Conservation (phyloP, 306 rosid species). For the Cucumis hystrix region DNA sequence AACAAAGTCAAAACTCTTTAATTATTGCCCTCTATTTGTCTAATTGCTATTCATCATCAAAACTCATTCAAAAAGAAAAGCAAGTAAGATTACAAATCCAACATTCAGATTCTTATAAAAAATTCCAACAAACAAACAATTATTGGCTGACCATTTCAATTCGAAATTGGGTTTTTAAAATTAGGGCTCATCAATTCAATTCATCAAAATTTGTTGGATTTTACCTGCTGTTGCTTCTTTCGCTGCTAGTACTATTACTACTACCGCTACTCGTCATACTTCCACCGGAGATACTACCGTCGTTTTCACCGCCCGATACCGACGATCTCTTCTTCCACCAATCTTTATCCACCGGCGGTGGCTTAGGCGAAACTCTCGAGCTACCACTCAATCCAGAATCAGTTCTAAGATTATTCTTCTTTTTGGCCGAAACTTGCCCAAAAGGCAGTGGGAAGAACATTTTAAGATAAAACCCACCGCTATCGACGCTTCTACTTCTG, state of each 20-base stretch:
- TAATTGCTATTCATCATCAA: too few relatives aligned
- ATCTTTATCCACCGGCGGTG: slow-evolving; percentile 49
- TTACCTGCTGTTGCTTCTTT: slow-evolving; percentile 12
- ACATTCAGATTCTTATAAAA: background rate
- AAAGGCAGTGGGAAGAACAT: slow-evolving; percentile 51
- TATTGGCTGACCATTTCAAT: background rate
- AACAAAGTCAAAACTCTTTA: background rate
- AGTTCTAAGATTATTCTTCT: slow-evolving; percentile 13
- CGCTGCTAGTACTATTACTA: slow-evolving; percentile 31
- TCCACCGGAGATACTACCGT: slow-evolving; percentile 43
- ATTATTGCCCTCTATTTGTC: background rate
- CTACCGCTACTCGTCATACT: slow-evolving; percentile 56
- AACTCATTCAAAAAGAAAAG: background rate
- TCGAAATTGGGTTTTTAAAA: background rate
- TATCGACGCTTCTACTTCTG: slow-evolving; percentile 25
- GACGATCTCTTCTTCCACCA: slow-evolving; percentile 70
- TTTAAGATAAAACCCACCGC: slow-evolving; percentile 64
- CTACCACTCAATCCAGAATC: slow-evolving; percentile 15
- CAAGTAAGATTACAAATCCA: background rate
- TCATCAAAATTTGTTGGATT: background rate
- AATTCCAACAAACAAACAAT: background rate
- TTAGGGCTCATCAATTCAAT: background rate
- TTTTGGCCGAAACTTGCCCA: slow-evolving; percentile 19
- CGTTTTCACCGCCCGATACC: slow-evolving; percentile 21
- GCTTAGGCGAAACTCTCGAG: slow-evolving; percentile 51